These are phyloP conservation scores for Nannochloropsis oceanica DNA, from an alignment of 108 stramenopile species.

Conservation along the genomic window DNA sequence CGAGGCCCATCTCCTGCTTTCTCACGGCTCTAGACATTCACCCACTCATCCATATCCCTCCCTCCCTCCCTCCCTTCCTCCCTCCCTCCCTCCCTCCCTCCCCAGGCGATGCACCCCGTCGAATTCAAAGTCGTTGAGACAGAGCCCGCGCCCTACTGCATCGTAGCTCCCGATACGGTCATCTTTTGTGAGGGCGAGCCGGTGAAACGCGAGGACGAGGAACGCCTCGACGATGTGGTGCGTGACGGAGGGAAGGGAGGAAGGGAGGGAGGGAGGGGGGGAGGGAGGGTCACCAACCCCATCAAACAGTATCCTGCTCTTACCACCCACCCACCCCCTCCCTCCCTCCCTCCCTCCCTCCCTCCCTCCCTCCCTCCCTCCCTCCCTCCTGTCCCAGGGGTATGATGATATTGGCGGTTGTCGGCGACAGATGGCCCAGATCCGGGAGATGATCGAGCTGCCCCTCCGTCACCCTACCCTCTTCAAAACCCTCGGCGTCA, in stretches of 20 bases:
- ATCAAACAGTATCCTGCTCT: too few relatives aligned
- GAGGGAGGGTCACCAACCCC: neutral
- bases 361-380: neutral
- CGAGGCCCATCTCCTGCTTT: too few relatives aligned
- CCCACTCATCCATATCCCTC: too few relatives aligned
- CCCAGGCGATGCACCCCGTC: constrained; percentile 90
- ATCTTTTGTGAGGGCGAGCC: constrained; percentile 99
- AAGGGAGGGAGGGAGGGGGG: neutral
- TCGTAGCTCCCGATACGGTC: constrained; percentile 97
- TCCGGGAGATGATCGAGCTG: constrained; percentile 99
- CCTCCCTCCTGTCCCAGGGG: constrained; percentile 32
- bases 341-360: neutral
- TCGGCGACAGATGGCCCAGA: constrained; percentile 93
- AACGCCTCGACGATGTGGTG: constrained; percentile 74
- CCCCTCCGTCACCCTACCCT: constrained; percentile 95
- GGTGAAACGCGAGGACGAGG: constrained; percentile 96
- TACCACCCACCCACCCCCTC: neutral
- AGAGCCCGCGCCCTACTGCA: constrained; percentile 87
- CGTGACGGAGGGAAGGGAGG: neutral
- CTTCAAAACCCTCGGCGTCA: constrained; percentile 98
- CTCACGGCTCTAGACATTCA: too few relatives aligned
- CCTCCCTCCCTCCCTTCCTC: too few relatives aligned
- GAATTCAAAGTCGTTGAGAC: constrained; percentile 99
- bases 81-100: neutral
- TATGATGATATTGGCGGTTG: constrained; percentile 99